A percentile compares a stretch with the other conserved stretches of the same genome.
These are phyloP conservation scores for Arachnomyces sp. DNA, from an alignment of 2,329 filamentous ascomycete genomes.

Conservation along the genomic window DNA sequence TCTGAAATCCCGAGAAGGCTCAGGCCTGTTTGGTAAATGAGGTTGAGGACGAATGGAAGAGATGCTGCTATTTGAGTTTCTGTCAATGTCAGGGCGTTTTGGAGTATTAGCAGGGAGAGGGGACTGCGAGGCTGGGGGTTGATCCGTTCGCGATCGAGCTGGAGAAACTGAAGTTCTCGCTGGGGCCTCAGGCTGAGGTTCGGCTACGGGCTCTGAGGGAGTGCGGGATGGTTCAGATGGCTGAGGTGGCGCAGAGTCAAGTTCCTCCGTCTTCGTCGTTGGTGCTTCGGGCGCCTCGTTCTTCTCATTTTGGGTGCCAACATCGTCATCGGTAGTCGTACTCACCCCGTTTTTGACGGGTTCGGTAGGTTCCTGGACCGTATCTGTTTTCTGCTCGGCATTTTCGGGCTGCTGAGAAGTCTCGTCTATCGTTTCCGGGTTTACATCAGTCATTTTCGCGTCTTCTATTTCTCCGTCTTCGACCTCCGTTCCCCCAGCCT, in stretches of 20 bases:
- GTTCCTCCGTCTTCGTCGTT: constrained; percentile 4
- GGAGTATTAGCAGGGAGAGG: constrained; percentile 25
- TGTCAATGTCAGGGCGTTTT: constrained; percentile 33
- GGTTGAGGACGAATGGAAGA: constrained; percentile 25
- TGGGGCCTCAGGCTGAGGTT: background rate
- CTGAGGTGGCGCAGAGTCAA: constrained; percentile 1
- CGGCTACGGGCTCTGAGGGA: background rate
- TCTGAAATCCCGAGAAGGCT: constrained; percentile 25
- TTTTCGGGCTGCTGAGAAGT: constrained; percentile 13
- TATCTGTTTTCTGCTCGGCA: constrained; percentile 10
- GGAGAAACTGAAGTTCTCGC: constrained; percentile 12
- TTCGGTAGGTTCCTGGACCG: constrained; percentile 3
- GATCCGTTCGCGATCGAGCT: constrained; percentile 17
- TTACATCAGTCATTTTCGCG: constrained; percentile 33
- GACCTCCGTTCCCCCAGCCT: constrained; percentile 28
- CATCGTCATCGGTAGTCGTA: constrained; percentile 4
- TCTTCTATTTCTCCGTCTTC: constrained; percentile 42
- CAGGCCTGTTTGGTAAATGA: constrained; percentile 29
- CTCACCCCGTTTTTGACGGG: constrained; percentile 9
- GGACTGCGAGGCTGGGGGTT: constrained; percentile 21
- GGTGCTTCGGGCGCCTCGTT: constrained; percentile 7
- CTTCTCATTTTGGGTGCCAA: constrained; percentile 4
- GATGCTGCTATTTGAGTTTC: constrained; percentile 18
- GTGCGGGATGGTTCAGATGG: constrained; percentile 7
- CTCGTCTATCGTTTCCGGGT: constrained; percentile 8